Evolutionary conservation across 495 filamentous ascomycete genomes (phyloP).

Genomic region (Tetracladium marchalianum): DNA sequence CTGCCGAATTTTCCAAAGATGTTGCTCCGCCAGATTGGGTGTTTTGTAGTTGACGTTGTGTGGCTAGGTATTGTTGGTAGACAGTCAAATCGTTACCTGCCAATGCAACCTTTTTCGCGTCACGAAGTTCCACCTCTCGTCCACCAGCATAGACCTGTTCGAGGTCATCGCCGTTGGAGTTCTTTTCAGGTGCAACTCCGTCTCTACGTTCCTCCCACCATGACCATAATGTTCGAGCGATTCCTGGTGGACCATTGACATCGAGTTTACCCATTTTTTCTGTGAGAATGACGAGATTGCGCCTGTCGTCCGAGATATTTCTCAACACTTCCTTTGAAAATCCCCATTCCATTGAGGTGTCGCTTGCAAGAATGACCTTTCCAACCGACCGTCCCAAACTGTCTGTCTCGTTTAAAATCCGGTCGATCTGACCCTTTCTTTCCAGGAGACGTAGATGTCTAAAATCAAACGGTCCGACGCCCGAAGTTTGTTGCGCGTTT

Average conservation of each 20-base stretch:
- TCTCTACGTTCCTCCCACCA: constrained; percentile 61
- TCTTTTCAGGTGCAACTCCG: constrained; percentile 49
- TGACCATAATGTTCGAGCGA: constrained; percentile 56
- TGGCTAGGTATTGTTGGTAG: constrained; percentile 87
- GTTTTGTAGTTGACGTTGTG: constrained; percentile 67
- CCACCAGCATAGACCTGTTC: constrained; percentile 58
- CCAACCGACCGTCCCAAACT: constrained; percentile 29
- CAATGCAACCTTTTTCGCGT: constrained; percentile 52
- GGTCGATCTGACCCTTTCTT: constrained; percentile 60
- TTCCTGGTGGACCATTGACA: constrained; percentile 25
- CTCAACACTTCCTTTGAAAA: constrained; percentile 83
- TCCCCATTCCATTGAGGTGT: constrained; percentile 86
- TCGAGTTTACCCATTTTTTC: constrained; percentile 43
- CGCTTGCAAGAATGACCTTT: constrained; percentile 84
- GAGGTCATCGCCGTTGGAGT: constrained; percentile 45
- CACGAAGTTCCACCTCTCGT: constrained; percentile 46
- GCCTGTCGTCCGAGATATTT: constrained; percentile 58
- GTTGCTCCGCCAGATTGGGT: constrained; percentile 58
- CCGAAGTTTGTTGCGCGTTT: constrained; percentile 33
- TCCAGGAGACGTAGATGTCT: constrained; percentile 75
- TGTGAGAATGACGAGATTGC: constrained; percentile 78
- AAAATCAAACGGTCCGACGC: constrained; percentile 79
- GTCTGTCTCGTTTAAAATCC: constrained; percentile 35
- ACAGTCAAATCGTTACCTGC: constrained; percentile 62
- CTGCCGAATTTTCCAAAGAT: constrained; percentile 57